phyloP scores from a whole-genome alignment of 2,329 filamentous ascomycete genomes.

The Westerdykella ornata region DNA sequence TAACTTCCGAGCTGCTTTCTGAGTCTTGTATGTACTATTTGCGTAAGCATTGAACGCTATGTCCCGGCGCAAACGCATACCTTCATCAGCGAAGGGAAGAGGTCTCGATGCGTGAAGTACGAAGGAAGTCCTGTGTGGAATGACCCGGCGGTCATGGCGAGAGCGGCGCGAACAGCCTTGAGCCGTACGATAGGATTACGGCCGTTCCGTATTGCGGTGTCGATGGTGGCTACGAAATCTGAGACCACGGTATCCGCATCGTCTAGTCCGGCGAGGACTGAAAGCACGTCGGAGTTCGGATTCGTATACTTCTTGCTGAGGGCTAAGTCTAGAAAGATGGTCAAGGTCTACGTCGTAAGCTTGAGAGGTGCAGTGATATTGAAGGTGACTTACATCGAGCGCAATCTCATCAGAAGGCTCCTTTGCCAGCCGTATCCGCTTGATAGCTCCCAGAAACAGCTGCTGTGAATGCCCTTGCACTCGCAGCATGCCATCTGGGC shows the following conservation, averaged over 20 bases:
- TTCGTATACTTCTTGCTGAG: constrained; percentile 90
- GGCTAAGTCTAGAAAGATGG: constrained; percentile 74
- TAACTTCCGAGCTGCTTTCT: constrained; percentile 53
- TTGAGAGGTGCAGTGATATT: constrained; percentile 14
- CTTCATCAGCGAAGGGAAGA: constrained; percentile 94
- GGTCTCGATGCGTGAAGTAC: constrained; percentile 88
- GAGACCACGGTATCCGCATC: constrained; percentile 80
- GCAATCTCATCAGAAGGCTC: constrained; percentile 67
- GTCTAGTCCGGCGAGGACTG: constrained; percentile 80
- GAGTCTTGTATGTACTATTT: constrained; percentile 72
- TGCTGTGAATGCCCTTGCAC: constrained; percentile 69
- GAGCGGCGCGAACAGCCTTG: constrained; percentile 72
- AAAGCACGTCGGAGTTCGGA: constrained; percentile 89
- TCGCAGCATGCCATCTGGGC: constrained; percentile 67
- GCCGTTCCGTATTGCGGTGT: constrained; percentile 74
- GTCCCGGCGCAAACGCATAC: constrained; percentile 39
- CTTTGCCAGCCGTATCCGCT: constrained; percentile 55
- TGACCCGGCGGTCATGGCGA: constrained; percentile 83
- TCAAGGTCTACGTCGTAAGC: constrained; percentile 66
- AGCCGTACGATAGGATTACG: constrained; percentile 62
- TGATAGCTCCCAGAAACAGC: constrained; percentile 68
- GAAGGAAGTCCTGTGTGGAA: constrained; percentile 92
- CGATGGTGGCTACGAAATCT: constrained; percentile 77
- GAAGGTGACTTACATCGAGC: constrained; percentile 62
- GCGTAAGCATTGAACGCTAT: background rate